Base-by-base conservation (phyloP, 805 yeast genomes). In the Candida morakotiae region DNA sequence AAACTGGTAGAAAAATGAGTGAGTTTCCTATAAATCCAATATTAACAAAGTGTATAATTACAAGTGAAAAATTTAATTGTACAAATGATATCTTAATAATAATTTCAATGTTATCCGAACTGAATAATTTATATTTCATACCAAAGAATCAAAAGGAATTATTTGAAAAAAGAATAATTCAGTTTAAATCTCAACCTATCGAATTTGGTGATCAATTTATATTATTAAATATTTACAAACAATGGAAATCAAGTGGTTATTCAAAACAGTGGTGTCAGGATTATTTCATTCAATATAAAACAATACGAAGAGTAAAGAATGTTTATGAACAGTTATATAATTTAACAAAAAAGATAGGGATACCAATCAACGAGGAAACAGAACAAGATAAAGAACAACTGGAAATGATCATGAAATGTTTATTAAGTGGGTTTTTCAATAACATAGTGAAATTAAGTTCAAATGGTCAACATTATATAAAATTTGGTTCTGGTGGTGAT, bases 11-110 rank as follows among this genome's bases (percentile, higher is more conserved):
- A 29, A 75, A 77, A 43, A 89, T 93, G 96, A 83, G 96, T 1
- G 87, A 82, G 41, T 86, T 89, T 48, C 98, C 98, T 0, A 74
- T 89, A 44, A 95, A 87, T 47, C 97, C 97, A 3, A 86, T 86
- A 70, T 71, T 88, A 50, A 81, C 96, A 6, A 87, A 85, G 54
- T 79, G 81, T 5, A 55, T 93, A 22, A 57, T 91, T 9, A 64
- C 78, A 1, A 79, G 95, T 34, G 76, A 75, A 0, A 69, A 69
- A 10, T 69, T 68, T 35, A 67, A 74, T 1, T 88, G 94, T 34
- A 69, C 81, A 2, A 71, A 72, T 2, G 93, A 86, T 43, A 70
- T 87, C 2, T 53, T 88, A 14, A 76, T 87, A 0, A 77, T 93
- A 9, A 75, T 88, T 9, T 71, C 97, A 1, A 86, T 91, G 91